Base-by-base conservation (phyloP, 2,329 filamentous ascomycete species). In the Fusarium ambrosium region DNA sequence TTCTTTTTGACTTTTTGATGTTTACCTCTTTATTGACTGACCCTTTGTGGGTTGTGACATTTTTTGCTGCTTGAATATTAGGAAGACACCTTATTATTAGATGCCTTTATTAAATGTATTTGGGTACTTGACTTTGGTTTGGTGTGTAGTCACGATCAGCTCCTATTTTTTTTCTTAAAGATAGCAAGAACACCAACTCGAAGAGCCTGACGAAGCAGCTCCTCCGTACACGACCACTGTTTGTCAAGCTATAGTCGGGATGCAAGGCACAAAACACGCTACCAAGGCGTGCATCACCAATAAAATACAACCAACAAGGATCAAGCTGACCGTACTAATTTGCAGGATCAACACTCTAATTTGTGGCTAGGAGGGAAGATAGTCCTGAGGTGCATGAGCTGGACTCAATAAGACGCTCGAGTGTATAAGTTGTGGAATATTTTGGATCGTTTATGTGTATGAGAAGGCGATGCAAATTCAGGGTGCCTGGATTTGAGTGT, bases 1-100 rank as follows among this genome's bases (percentile, higher is more conserved):
- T 34, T 2, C 4, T 62, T 72, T 72, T 93, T 91, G 43, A 48
- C 43, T 48, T 48, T 48, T 48, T 48, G 22, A 4, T 24, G 24
- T 24, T 5, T 24, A 24, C 24, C 24, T 4, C n/a, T n/a, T n/a
- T n/a, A n/a, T n/a, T n/a, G n/a, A n/a, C n/a, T n/a, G n/a, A n/a
- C n/a, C n/a, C n/a, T n/a, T n/a, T n/a, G n/a, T n/a, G n/a, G n/a
- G n/a, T 7, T 22, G 11, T 43, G n/a, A 14, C 11, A 43, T 14
- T 43, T 41, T 43, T 43, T 43, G 11, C 6, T 7, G 41, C 13
- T 43, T 43, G n/a, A 22, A 20, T 6, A 1, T 14, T 7, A 22
- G n/a, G n/a, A 43, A 20, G 13, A 20, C 1, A 13, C 4, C 6
- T 20, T n/a, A 10, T 41, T 20, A 10, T 14, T 20, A 14, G 6